Percentiles rank a stretch among this genome's conserved stretches.
These are phyloP conservation scores for Periglandula ipomoeae DNA, from an alignment of 2,329 filamentous ascomycete species.

Conservation along the genomic window DNA sequence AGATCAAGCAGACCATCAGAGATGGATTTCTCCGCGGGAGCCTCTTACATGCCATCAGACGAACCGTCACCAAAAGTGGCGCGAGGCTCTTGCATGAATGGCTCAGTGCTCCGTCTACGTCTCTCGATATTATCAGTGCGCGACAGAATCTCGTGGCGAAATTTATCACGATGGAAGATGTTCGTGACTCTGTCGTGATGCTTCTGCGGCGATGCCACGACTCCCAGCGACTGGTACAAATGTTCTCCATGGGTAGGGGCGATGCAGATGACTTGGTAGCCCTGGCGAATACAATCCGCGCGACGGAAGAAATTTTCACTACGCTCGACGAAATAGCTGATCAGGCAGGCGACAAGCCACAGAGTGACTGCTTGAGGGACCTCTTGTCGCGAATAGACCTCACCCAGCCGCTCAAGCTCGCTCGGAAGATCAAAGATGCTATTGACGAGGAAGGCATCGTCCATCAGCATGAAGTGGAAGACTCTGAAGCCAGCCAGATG, in stretches of 20 bases:
- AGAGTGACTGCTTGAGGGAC: slow-evolving; percentile 28
- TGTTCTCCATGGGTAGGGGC: slow-evolving; percentile 87
- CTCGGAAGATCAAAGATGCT: slow-evolving; percentile 60
- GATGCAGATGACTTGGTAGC: slow-evolving; percentile 83
- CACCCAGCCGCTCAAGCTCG: slow-evolving; percentile 56
- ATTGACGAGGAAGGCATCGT: slow-evolving; percentile 92
- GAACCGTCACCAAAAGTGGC: slow-evolving; percentile 87
- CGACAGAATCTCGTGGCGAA: slow-evolving; percentile 74
- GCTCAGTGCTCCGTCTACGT: slow-evolving; percentile 88
- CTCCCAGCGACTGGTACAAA: slow-evolving; percentile 82
- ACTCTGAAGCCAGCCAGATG: slow-evolving; percentile 61
- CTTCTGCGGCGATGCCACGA: slow-evolving; percentile 72
- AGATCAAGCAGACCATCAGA: slow-evolving; percentile 77
- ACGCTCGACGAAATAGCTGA: slow-evolving; percentile 27
- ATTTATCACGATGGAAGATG: slow-evolving; percentile 55
- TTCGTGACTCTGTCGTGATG: slow-evolving; percentile 60
- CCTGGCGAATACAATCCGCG: slow-evolving; percentile 70
- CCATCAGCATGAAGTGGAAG: slow-evolving; percentile 68
- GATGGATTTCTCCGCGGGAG: slow-evolving; percentile 76
- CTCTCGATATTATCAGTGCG: slow-evolving; percentile 64
- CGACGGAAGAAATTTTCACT: slow-evolving; percentile 56
- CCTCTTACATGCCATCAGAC: slow-evolving; percentile 77
- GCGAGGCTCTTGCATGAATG: slow-evolving; percentile 75
- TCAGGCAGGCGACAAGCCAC: slow-evolving; percentile 7
- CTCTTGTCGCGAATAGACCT: slow-evolving; percentile 55